Evolutionary conservation across 352 stramenopile species (phyloP).

Genomic region (Globisporangium spiculum): DNA sequence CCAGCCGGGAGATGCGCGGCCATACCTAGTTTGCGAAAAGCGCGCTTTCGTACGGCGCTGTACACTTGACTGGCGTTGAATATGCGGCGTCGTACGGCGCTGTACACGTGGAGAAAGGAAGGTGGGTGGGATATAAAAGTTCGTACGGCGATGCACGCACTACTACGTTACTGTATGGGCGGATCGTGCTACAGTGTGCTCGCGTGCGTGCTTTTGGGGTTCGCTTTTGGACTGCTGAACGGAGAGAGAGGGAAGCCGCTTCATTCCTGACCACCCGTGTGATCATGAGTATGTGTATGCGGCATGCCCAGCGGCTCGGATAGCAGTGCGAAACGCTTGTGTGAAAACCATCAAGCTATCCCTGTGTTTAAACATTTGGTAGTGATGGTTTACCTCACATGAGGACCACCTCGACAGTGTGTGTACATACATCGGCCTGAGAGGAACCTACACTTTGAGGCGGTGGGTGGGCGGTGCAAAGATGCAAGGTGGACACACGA

Average conservation of each 20-base stretch:
- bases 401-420: no score
- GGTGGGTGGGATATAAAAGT: constrained; percentile 3
- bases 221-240: no score
- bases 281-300: no score
- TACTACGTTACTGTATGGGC: not conserved
- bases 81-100: not conserved
- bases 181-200: not conserved
- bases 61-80: not conserved
- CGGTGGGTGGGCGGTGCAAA: no score
- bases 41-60: not conserved
- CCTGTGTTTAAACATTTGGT: no score
- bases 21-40: not conserved
- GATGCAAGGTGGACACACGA: no score
- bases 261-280: not conserved
- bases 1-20: not conserved
- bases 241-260: not conserved
- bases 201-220: not conserved
- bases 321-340: no score
- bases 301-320: not conserved
- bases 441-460: no score
- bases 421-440: no score
- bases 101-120: not conserved
- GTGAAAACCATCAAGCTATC: no score
- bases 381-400: no score
- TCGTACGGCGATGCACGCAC: constrained; percentile 4